A percentile compares a stretch with the other conserved stretches of the same genome.
These are phyloP conservation scores for Leishmania tarentolae DNA, from an alignment of 208 protist species.

Conservation along the genomic window DNA sequence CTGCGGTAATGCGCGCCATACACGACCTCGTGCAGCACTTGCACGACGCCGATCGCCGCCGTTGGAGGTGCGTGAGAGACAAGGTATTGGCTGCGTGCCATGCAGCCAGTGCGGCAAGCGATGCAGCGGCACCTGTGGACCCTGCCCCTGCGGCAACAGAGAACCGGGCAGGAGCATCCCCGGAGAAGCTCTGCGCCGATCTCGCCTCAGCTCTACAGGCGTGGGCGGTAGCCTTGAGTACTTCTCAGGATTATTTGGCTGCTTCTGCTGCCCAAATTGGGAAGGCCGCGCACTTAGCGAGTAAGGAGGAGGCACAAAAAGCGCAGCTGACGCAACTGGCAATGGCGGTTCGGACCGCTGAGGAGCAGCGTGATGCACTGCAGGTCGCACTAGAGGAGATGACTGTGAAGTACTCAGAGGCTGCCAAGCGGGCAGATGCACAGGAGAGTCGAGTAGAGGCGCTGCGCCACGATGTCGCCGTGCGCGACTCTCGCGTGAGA, in stretches of 20 bases:
- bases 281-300: background rate
- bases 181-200: slow-evolving; percentile 5
- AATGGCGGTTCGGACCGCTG: background rate
- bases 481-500: slow-evolving; percentile 6
- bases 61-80: slow-evolving; percentile 6
- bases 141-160: background rate
- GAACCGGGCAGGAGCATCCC: background rate
- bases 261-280: background rate
- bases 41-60: slow-evolving; percentile 14
- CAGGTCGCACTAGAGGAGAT: slow-evolving; percentile 21
- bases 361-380: slow-evolving; percentile 11
- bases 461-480: slow-evolving; percentile 8
- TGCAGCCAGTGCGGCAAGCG: background rate
- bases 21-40: slow-evolving; percentile 10
- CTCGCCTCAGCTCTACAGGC: slow-evolving; percentile 1
- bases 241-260: background rate
- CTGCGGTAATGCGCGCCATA: slow-evolving; percentile 7
- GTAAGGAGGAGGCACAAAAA: background rate
- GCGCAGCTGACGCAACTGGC: background rate
- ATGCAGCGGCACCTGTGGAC: background rate
- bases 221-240: background rate
- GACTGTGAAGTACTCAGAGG: slow-evolving; percentile 1
- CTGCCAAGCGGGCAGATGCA: background rate
- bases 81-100: slow-evolving; percentile 1
- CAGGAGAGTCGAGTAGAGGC: background rate